Conservation (phyloP, 106 monocot species). For the Dendrobium chrysotoxum region DNA sequence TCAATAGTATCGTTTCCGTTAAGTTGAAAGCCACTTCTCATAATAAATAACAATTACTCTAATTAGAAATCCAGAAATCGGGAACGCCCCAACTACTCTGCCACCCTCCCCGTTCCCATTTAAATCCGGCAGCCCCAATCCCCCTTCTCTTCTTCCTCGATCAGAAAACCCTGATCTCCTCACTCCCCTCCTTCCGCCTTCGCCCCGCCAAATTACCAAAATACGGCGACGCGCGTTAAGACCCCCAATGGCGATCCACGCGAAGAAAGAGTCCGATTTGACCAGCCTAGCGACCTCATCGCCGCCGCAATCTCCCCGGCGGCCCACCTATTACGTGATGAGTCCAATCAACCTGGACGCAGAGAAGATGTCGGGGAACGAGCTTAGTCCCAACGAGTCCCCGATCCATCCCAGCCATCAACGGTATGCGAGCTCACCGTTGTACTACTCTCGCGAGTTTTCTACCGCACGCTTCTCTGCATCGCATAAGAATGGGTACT, state of each 20-base stretch:
- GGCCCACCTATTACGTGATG: conserved; percentile 66
- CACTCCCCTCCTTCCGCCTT: no score
- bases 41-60: no score
- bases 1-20: no score
- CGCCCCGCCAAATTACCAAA: no score
- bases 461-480: conserved; percentile 67
- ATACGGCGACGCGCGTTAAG: no score
- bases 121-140: no score
- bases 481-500: conserved; percentile 35
- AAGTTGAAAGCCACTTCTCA: no score
- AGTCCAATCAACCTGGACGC: conserved; percentile 37
- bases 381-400: conserved; percentile 27
- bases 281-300: conserved; percentile 86
- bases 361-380: conserved; percentile 50
- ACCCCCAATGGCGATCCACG: conserved; percentile 27
- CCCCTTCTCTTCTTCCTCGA: no score
- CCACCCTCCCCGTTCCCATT: no score
- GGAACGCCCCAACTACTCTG: no score
- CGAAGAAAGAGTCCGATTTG: conserved; percentile 78
- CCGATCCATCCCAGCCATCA: conserved; percentile 38
- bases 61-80: no score
- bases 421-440: conserved; percentile 25
- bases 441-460: conserved; percentile 81
- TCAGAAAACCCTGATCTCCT: no score
- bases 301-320: conserved; percentile 73